These are phyloP conservation scores for Cryptococcus sp. DNA, from an alignment of 1,284 basidiomycete species.

Conservation along the genomic window DNA sequence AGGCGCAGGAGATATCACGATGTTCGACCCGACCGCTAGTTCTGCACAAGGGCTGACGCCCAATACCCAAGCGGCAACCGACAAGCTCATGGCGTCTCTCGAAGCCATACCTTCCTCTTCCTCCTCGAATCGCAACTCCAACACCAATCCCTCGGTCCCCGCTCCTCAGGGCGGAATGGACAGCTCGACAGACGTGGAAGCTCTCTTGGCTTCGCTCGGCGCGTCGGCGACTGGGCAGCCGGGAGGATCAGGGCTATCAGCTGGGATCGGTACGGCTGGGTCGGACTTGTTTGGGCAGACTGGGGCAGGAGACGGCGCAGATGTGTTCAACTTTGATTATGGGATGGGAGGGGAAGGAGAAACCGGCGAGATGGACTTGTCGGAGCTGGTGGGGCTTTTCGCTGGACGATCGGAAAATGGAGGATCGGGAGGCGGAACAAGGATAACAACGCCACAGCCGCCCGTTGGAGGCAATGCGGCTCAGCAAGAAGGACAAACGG, in stretches of 20 bases:
- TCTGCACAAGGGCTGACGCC: constrained; percentile 2
- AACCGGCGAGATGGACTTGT: constrained; percentile 8
- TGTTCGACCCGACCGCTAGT: too few species aligned
- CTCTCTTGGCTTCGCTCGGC: constrained; percentile 1
- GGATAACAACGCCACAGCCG: neutral
- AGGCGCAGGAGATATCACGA: neutral
- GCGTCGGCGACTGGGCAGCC: neutral
- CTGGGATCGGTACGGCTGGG: neutral
- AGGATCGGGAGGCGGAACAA: neutral
- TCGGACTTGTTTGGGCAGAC: too few species aligned
- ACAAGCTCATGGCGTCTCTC: constrained; percentile 3
- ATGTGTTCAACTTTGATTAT: constrained; percentile 11
- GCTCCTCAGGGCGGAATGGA: neutral
- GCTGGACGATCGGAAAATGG: neutral
- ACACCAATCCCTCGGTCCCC: neutral
- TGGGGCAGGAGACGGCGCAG: neutral
- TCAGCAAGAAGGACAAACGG: too few species aligned
- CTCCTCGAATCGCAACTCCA: neutral
- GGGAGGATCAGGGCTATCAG: neutral
- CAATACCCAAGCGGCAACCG: constrained; percentile 2
- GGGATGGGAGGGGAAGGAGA: neutral
- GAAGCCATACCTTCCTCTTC: neutral
- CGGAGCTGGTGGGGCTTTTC: constrained; percentile 7
- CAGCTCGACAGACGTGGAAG: neutral
- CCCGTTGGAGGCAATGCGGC: too few species aligned